Percentiles rank a stretch among this genome's conserved stretches.
These are phyloP conservation scores for Flaveria brownii DNA, from an alignment of 129 eudicot species.

Conservation along the genomic window DNA sequence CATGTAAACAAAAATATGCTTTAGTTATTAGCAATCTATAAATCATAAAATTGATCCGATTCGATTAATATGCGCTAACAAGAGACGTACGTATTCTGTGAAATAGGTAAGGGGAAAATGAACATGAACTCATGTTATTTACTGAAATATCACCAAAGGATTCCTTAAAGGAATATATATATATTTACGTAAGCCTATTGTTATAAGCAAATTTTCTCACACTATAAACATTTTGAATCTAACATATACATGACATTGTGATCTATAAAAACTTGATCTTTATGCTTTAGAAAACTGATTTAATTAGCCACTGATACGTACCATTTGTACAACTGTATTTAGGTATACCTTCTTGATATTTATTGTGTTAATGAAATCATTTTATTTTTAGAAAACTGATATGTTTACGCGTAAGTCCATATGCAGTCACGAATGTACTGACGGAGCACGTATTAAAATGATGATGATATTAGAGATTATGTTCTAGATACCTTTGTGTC, in stretches of 20 bases:
- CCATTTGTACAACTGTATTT: background rate
- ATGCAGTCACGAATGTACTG: background rate
- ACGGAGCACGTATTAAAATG: background rate
- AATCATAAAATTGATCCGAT: background rate
- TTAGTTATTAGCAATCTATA: background rate
- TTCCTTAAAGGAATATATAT: background rate
- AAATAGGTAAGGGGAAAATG: background rate
- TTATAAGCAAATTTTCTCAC: background rate
- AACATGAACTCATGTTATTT: background rate
- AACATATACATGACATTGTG: background rate
- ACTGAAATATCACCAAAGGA: background rate
- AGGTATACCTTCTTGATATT: background rate
- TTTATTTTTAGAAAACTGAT: background rate
- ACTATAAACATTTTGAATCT: background rate
- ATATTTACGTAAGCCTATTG: slow-evolving; percentile 3
- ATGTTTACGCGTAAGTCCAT: background rate
- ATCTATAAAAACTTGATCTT: background rate
- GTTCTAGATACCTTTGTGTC: background rate
- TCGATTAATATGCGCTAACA: background rate
- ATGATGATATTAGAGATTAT: background rate
- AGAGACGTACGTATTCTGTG: background rate
- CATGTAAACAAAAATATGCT: slow-evolving; percentile 19
- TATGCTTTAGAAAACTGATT: background rate
- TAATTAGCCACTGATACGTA: no score
- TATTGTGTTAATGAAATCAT: background rate